Base-by-base conservation (phyloP, 179 eudicot species). In the Silene coronaria region DNA sequence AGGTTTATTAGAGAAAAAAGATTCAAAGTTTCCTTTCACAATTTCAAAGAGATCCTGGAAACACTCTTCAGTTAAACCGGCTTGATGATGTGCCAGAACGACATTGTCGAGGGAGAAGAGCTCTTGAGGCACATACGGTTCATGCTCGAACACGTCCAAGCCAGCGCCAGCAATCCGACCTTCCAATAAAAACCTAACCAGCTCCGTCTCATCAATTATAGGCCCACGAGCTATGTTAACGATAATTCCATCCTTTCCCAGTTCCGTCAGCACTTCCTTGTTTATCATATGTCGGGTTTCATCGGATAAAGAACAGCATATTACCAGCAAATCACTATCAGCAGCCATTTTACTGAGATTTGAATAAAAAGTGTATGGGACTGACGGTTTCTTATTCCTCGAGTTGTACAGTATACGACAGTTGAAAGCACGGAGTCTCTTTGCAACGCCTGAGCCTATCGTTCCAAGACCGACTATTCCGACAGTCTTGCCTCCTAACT, bases 391-490 rank as follows among this genome's bases (percentile, higher is more conserved):
- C 73, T 60, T 55, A 16, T 64, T 78, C 66, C 89, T 84, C 8
- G 96, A 87, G 73, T 48, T 86, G 89, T 90, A 91, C 51, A 82
- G 38, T 24, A 91, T 75, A 22, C 16, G 76, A 80, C 93, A 90
- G 19, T 86, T 83, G 21, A 90, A 89, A 0, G 88, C 89, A 34
- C 85, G 76, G 4, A 88, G 84, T 70, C 96, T 84, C 73, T 74
- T 88, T 3, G 89, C 93, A 32, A 89, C 61, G 45, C 71, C 69
- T 4, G 79, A 85, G 11, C 97, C 96, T 13, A 91, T 90, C 77
- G 72, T 79, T 53, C 93, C 97, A 42, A 92, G 73, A 58, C 96
- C 97, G 5, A 92, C 86, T 57, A 92, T 87, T 71, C 94, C 94
- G 3, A 86, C 76, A n/a, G 73, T 78, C 69, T 82, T 88, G 68